Percentiles rank a stretch among this genome's conserved stretches.
phyloP scores from a whole-genome alignment of 176 grass and related monocot genomes.

The Aegilops umbellulata region DNA sequence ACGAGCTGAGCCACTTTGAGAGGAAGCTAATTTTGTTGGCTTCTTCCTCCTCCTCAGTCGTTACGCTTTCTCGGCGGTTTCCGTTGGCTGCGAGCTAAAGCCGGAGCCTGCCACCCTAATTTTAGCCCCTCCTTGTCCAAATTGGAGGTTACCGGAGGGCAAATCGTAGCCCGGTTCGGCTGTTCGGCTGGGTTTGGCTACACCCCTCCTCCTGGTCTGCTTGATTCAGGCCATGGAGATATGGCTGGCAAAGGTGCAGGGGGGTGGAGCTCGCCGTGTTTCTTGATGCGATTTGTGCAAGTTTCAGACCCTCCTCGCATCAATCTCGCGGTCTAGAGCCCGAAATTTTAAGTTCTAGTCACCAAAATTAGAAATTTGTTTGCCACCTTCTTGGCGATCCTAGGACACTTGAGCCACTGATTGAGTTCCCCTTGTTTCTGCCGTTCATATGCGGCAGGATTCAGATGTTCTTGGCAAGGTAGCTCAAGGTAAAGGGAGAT shows the following conservation, averaged over 20 bases:
- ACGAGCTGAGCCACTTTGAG: neutral
- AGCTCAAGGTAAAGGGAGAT: slow-evolving; percentile 30
- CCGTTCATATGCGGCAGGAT: slow-evolving; percentile 11
- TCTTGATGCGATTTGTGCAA: slow-evolving; percentile 25
- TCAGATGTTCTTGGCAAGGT: slow-evolving; percentile 32
- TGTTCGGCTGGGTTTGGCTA: slow-evolving; percentile 14
- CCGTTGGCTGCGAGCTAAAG: slow-evolving; percentile 38
- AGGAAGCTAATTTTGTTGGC: slow-evolving; percentile 36
- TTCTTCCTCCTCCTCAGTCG: neutral
- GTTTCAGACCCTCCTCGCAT: slow-evolving; percentile 9
- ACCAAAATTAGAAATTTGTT: slow-evolving; percentile 23
- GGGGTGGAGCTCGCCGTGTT: slow-evolving; percentile 33
- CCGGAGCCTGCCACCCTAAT: slow-evolving; percentile 30
- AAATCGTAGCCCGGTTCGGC: neutral
- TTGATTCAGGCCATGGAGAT: slow-evolving; percentile 24
- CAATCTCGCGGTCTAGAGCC: neutral
- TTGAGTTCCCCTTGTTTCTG: slow-evolving; percentile 8
- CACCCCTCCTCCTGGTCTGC: slow-evolving; percentile 1
- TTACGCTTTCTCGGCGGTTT: neutral
- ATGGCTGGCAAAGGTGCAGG: slow-evolving; percentile 26
- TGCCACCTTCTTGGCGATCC: neutral
- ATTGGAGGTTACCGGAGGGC: neutral
- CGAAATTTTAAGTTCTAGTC: neutral
- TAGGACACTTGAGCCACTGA: neutral
- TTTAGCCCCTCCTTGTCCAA: slow-evolving; percentile 14